Evolutionary conservation across 2,329 filamentous ascomycete genomes (phyloP), one percentile per base, ranked within the genome.

Genomic region (Pseudogymnoascus destructans): DNA sequence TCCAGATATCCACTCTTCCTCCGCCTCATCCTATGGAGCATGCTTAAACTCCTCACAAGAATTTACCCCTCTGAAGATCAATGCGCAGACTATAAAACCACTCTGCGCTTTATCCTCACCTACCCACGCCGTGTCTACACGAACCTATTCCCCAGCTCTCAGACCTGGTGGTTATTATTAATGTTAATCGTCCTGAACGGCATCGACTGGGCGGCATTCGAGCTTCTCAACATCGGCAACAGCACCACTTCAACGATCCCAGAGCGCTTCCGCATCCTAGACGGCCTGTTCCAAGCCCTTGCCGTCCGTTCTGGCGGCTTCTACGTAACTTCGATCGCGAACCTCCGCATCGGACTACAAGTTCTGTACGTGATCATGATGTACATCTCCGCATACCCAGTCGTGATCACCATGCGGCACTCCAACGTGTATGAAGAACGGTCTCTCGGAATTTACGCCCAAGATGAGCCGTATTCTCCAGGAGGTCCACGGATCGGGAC

Each of bases 361-460:
- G 89, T 95, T 10, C 89, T 90, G 21, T 97, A 96, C 73, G 76
- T 97, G 71, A 85, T 97, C 71, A 97, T 97, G 92, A 97, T 97
- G 93, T 97, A 97, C 72, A 95, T 97, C 61, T 95, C 91, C 59
- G 88, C 95, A 60, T 95, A 95, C 65, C 92, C 92, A 3, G 95
- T 97, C 65, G 92, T 92, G 68, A 97, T 97, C 66, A 93, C 88
- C 5, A 87, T 97, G 66, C 89, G 92, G 57, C 79, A 88, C 63
- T 96, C 92, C 59, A 97, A 97, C 69, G 92, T 96, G 2, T 97
- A 97, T 74, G 92, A 96, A 72, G 92, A 97, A 69, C 88, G 85
- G 63, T 89, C 84, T 0, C 79, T 93, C 0, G 89, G 89, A 4
- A 82, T 95, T 21, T 90, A 87, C 67, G 75, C 74, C 55, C 73